Base-by-base conservation (phyloP, 805 yeast genomes). In the Tetrapisispora fleetii region DNA sequence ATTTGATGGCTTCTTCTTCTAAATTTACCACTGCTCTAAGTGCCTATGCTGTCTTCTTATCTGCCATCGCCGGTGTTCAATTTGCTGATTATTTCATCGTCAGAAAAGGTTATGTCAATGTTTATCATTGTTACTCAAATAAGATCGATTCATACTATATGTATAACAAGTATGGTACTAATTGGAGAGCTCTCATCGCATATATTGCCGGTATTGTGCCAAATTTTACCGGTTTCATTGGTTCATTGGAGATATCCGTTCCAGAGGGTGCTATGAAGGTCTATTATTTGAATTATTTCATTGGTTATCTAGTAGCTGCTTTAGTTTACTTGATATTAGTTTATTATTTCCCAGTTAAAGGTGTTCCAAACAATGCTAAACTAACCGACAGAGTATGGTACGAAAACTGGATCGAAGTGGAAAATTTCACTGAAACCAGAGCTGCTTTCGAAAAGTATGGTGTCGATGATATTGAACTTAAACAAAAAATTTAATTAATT, bases 141-240 rank as follows among this genome's bases (percentile, higher is more conserved):
- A 65, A 64, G 16, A 63, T 67, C 5, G 67, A 69, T 32, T 60
- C 73, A 8, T 64, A 69, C 48, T 89, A 88, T 68, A 75, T 75
- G 67, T 87, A 77, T 67, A 74, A 76, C 58, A 67, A 58, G 30
- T 67, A 70, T 43, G 96, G 96, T 37, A 57, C 78, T 64, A 86
- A 87, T 62, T 85, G 95, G 93, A 75, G 95, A 63, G 96, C 91
- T 1, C 80, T 78, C 55, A 78, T 74, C 32, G 93, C 95, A 1
- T 88, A 88, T 63, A 63, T 88, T 54, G 74, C 81, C 55, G 95
- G 95, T 48, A 81, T 89, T 50, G 70, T 80, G 35, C 93, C 95
- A 43, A 88, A 87, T 58, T 81, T 88, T 59, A 84, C 84, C 19
- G 96, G 96, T 1, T 88, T 88, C 57, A 91, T 83, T 7, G 88